Conservation (phyloP, 176 grass and related monocot genomes). For the Hordeum vulgare region MorexV3_pseudomolecules_assembly NC_058518.1:300768857-300769356, state of each 20-base stretch:
- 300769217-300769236: conserved; percentile 13
- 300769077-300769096: background rate
- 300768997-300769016: conserved; percentile 13
- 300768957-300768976: conserved; percentile 9
- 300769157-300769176: conserved; percentile 10
- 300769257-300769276: conserved; percentile 9
- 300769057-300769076: background rate
- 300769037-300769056: background rate
- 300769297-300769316: conserved; percentile 11
- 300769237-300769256: background rate
- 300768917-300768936: conserved; percentile 62
- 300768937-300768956: conserved; percentile 68
- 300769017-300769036: background rate
- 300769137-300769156: background rate
- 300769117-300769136: conserved; percentile 3
- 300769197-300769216: conserved; percentile 18
- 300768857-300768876: conserved; percentile 81
- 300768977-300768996: conserved; percentile 3
- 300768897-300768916: conserved; percentile 94
- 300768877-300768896: conserved; percentile 79
- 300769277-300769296: conserved; percentile 11
- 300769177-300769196: background rate
- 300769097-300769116: background rate
- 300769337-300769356: conserved; percentile 82
- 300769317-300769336: conserved; percentile 59